Percentiles rank a stretch among this genome's conserved stretches.
These are phyloP conservation scores for Aspergillus bridgeri DNA, from an alignment of 495 filamentous ascomycete species.

Conservation along the genomic window DNA sequence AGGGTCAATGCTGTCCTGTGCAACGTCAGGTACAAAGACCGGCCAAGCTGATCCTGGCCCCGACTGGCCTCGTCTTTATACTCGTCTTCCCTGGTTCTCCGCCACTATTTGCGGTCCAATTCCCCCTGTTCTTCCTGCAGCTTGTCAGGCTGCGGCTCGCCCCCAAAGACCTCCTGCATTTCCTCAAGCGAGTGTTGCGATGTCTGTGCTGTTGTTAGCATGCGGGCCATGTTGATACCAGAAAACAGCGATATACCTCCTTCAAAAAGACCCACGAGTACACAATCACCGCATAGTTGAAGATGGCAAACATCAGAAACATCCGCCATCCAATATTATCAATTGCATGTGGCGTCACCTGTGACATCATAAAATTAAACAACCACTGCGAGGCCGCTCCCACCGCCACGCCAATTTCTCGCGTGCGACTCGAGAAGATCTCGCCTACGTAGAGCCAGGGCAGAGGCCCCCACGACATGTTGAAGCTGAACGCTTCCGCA, in stretches of 20 bases:
- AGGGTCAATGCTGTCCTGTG: background rate
- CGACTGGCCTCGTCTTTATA: too few species aligned
- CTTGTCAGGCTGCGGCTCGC: slow-evolving; percentile 2
- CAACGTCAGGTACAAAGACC: background rate
- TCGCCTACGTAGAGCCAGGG: slow-evolving; percentile 46
- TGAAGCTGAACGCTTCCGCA: slow-evolving; percentile 44
- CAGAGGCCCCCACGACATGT: slow-evolving; percentile 36
- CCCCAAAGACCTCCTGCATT: slow-evolving; percentile 37
- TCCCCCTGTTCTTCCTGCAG: slow-evolving; percentile 10
- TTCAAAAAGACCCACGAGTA: slow-evolving; percentile 49
- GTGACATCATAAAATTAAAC: slow-evolving; percentile 54
- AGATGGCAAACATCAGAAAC: slow-evolving; percentile 56
- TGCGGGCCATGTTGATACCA: background rate
- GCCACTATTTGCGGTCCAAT: slow-evolving; percentile 3
- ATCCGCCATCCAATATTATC: slow-evolving; percentile 50
- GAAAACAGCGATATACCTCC: slow-evolving; percentile 24
- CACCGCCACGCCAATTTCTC: slow-evolving; percentile 43
- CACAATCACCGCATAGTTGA: slow-evolving; percentile 43
- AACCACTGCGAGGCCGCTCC: slow-evolving; percentile 53
- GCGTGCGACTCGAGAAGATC: slow-evolving; percentile 52
- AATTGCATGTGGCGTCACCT: slow-evolving; percentile 50
- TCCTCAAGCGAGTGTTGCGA: slow-evolving; percentile 35
- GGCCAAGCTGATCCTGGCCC: too few species aligned
- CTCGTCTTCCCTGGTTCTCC: background rate
- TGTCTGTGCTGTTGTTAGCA: slow-evolving; percentile 14